Base-by-base conservation (phyloP, 2,329 filamentous ascomycete species). In the Alternaria hordeiaustralica region DNA sequence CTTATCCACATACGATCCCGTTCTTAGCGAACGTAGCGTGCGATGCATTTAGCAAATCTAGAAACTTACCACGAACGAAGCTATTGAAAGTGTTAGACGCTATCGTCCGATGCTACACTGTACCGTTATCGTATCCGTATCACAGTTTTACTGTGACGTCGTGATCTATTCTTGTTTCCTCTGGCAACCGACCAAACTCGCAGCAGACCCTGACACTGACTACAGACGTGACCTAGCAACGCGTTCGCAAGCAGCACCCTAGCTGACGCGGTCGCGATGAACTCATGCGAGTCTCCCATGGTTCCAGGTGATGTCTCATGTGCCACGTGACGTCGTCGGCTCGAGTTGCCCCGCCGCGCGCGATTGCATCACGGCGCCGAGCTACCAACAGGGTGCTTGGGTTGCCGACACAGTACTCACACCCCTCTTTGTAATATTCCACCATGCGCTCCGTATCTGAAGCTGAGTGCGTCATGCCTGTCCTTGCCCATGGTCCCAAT, bases 311-410 rank as follows among this genome's bases (percentile, higher is more conserved):
- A 10, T n/a, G 33, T n/a, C 11, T 28, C 49, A 23, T 12, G 30
- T 15, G n/a, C 30, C 64, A 69, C 54, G 63, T 70, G 63, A 69
- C 63, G 61, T 53, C 62, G 55, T 59, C 46, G 28, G 61, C 45
- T 46, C 49, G 58, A 60, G 64, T 47, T 60, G 60, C 68, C 69
- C 69, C 71, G 70, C 70, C 58, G 64, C 61, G 64, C 63, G 65
- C 58, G 51, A 69, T 64, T 45, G 61, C 49, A 63, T 56, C 65
- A 61, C 61, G 67, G 60, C 59, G 62, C 59, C 50, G 64, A 70
- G 71, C 67, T 62, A 64, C 71, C 76, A 78, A 75, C 77, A 78
- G 61, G 76, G 76, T 78, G 65, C 75, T 71, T 68, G 55, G 18
- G 13, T 41, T 49, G 55, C 60, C 56, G 49, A 57, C 63, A 58